Evolutionary conservation across 352 stramenopile genomes (phyloP), one percentile per base, ranked within the genome.

Genomic region (Phytophthora fragariae): DNA sequence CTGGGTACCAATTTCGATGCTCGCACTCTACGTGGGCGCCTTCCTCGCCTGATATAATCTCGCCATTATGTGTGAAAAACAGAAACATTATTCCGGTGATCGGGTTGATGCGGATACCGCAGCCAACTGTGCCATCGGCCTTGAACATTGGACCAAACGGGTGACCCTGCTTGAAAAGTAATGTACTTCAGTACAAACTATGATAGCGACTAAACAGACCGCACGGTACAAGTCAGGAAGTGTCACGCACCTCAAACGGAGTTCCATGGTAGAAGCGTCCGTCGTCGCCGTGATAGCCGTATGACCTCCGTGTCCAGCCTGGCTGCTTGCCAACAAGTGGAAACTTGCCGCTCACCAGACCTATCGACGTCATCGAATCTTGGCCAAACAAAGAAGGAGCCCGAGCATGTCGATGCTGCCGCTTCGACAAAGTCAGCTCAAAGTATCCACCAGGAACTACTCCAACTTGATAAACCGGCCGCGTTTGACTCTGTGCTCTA

Each of bases 281-380:
- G 52, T 96, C 88, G 52, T 96, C 89, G 14, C 89, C 86, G 35
- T 96, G 89, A 57, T 95, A 96, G 10, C 89, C 89, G 58, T 87
- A 84, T 29, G 89, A 96, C 15, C 73, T 50, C 0, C 57, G 47
- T 37, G 85, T 86, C 89, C 89, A 96, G 0, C 89, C 89, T 15
- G 88, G 89, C 60, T 95, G 88, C 41, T 88, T 85, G 17, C 77
- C 81, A 9, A 94, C 65, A 33, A 96, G 64, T 11, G 72, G 73
- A 58, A 96, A 96, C 33, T 65, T 66, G 2, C 59, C 67, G 19
- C 79, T 81, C 2, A 83, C 81, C 53, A 96, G 41, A 5, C 89
- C 89, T 50, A 96, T 90, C 5, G 85, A 76, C 4, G 85, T 88
- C 83, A 92, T 93, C 3, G 56, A 57, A 44, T 79, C 67, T 64